These are phyloP conservation scores for Apophysomyces trapeziformis DNA, from an alignment of 371 early-diverging fungal species.

Conservation along the genomic window DNA sequence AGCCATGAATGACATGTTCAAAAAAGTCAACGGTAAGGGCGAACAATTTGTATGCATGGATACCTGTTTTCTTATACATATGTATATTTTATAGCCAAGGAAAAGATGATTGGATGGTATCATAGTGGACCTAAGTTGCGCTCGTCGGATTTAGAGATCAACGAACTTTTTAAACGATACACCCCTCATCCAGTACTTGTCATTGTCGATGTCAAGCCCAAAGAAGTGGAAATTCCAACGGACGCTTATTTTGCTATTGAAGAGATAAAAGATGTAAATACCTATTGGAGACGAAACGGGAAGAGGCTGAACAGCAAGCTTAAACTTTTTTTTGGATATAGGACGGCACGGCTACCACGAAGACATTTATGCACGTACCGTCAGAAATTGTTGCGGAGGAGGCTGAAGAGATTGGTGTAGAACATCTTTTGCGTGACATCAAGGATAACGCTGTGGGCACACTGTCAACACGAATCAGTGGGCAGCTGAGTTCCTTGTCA, in stretches of 20 bases:
- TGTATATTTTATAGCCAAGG: constrained; percentile 74
- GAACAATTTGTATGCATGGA: background rate
- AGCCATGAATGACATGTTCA: constrained; percentile 99
- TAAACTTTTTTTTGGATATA: constrained; percentile 28
- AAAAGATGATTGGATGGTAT: constrained; percentile 99
- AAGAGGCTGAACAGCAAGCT: background rate
- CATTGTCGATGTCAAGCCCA: constrained; percentile 94
- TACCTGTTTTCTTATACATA: background rate
- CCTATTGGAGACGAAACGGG: background rate
- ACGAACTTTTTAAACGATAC: constrained; percentile 96
- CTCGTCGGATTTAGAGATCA: constrained; percentile 98
- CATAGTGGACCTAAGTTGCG: constrained; percentile 99
- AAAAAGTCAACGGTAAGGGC: constrained; percentile 95
- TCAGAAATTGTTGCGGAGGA: constrained; percentile 99
- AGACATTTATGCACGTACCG: constrained; percentile 95
- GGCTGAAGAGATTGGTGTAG: constrained; percentile 99
- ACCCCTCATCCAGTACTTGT: constrained; percentile 95
- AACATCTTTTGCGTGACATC: constrained; percentile 98
- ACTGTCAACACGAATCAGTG: constrained; percentile 85
- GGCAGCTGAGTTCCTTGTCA: constrained; percentile 88
- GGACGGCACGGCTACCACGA: constrained; percentile 95
- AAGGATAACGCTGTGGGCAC: constrained; percentile 97
- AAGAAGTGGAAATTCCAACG: constrained; percentile 91
- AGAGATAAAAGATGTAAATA: constrained; percentile 87
- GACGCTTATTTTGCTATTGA: constrained; percentile 96